Conservation (phyloP, 2,329 filamentous ascomycete genomes). For the Rhinocladiella similis region DNA sequence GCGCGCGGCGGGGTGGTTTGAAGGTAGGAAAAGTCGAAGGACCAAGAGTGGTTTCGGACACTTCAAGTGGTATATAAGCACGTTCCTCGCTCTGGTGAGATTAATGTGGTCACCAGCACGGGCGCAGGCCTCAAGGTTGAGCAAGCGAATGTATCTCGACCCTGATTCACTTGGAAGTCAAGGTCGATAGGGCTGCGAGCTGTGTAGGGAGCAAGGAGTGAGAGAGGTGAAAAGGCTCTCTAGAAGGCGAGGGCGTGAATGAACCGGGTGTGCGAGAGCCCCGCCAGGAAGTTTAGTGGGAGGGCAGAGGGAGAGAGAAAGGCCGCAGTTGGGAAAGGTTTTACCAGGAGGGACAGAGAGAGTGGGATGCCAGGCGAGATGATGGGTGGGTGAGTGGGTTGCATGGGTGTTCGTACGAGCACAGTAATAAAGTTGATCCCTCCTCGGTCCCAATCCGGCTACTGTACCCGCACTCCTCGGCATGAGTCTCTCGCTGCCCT, state of each 20-base stretch:
- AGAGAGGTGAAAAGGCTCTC: neutral
- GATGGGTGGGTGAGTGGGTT: neutral
- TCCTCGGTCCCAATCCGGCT: no score
- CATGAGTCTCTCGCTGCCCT: no score
- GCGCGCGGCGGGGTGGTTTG: neutral
- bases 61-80: conserved; percentile 2
- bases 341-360: no score
- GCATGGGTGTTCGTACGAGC: no score
- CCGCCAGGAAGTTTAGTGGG: neutral
- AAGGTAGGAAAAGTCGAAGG: neutral
- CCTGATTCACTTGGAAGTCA: neutral
- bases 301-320: neutral
- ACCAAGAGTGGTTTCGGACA: conserved; percentile 15
- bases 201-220: neutral
- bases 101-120: neutral
- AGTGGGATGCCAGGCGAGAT: neutral
- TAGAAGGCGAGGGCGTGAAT: neutral
- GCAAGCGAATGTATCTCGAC: neutral
- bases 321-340: neutral
- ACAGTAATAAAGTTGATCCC: no score
- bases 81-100: neutral
- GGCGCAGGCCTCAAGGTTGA: neutral
- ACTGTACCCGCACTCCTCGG: no score
- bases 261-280: neutral
- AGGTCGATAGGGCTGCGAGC: neutral